Base-by-base conservation (phyloP, 805 yeast species). In the Torulaspora delbrueckii region DNA sequence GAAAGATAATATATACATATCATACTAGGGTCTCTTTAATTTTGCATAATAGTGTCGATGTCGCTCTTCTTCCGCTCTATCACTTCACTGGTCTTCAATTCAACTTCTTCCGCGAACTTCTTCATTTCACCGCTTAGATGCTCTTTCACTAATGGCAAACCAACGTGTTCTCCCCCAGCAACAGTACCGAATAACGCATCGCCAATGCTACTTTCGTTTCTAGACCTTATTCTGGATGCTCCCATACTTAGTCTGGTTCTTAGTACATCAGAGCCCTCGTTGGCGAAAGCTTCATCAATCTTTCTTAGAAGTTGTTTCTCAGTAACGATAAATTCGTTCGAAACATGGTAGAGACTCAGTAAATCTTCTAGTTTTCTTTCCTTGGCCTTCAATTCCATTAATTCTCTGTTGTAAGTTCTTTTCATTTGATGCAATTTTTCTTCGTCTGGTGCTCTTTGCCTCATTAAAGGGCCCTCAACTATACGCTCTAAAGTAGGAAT, bases 401-500 rank as follows among this genome's bases (percentile, higher is more conserved):
- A 67, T 50, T 76, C 71, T 62, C 93, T 76, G 66, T 89, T 90
- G 55, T 84, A 77, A 39, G 70, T 66, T 54, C 90, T 75, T 63
- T 84, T 86, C 56, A 78, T 74, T 25, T 65, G 56, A 52, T 86
- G 67, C 24, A 76, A 57, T 43, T 73, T 76, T 41, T 67, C 63
- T 66, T 90, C 96, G 57, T 82, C 93, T 19, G 69, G 72, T 0
- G 95, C 84, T 64, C 96, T 76, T 38, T 69, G 77, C 59, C 84
- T 76, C 73, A 90, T 77, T 49, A 88, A 68, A 12, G 91, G 86
- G 2, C 86, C 86, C 18, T 75, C 64, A 49, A 86, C 65, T 52
- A 80, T 73, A 31, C 76, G 73, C 56, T 84, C 88, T 46, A 89
- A 71, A 1, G 96, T 84, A 38, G 96, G 96, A 41, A 87, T 71